A percentile compares a stretch with the other conserved stretches of the same genome.
These are phyloP conservation scores for Pichia sporocuriosa DNA, from an alignment of 805 yeast genomes.

Conservation along the genomic window DNA sequence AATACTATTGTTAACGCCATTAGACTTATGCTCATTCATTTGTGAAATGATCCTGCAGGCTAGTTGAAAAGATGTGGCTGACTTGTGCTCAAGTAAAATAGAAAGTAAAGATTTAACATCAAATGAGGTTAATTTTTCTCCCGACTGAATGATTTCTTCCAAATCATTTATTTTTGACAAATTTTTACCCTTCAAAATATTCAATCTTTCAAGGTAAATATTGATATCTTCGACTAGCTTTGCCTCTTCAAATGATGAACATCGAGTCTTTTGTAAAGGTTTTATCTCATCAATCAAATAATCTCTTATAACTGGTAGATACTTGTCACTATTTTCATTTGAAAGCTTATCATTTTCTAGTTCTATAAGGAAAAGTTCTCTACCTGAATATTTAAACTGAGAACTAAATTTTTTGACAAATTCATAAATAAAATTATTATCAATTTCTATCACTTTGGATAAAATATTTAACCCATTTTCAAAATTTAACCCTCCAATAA, in stretches of 20 bases:
- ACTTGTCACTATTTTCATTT: constrained; percentile 4
- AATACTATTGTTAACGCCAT: constrained; percentile 11
- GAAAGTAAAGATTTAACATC: constrained; percentile 23
- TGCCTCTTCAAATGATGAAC: constrained; percentile 19
- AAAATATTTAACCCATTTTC: constrained; percentile 20
- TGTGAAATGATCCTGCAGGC: constrained; percentile 30
- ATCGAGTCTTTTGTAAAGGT: constrained; percentile 7
- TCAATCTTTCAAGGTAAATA: constrained; percentile 11
- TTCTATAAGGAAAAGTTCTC: constrained; percentile 19
- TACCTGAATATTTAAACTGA: constrained; percentile 18
- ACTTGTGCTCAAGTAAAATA: constrained; percentile 18
- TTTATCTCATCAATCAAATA: constrained; percentile 17
- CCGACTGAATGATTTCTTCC: constrained; percentile 15
- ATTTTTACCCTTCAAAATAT: constrained; percentile 9
- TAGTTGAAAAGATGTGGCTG: constrained; percentile 17
- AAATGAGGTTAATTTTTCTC: constrained; percentile 20
- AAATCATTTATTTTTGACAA: constrained; percentile 11
- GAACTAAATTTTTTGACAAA: constrained; percentile 16
- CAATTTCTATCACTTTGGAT: constrained; percentile 18
- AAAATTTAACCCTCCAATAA: constrained; percentile 17
- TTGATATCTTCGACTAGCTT: constrained; percentile 18
- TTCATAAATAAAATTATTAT: constrained; percentile 18
- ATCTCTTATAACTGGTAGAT: constrained; percentile 14
- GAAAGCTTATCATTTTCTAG: constrained; percentile 14
- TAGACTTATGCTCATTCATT: constrained; percentile 22